Conservation (phyloP, 352 stramenopile species). For the Phytophthora hybrid region DNA sequence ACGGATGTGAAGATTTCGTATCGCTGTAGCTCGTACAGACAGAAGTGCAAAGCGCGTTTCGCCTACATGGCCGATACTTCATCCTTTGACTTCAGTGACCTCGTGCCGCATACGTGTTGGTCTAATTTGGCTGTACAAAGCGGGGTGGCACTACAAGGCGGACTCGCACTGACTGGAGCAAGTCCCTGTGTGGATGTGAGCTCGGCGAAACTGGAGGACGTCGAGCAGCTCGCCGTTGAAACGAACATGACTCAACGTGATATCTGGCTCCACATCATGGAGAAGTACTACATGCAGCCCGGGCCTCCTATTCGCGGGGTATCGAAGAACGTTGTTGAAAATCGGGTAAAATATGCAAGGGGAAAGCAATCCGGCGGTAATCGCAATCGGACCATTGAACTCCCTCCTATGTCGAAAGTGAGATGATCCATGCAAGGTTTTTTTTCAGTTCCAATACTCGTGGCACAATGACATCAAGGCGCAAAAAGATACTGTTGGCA, state of each 20-base stretch:
- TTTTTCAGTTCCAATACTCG: conserved; percentile 16
- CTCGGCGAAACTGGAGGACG: not conserved
- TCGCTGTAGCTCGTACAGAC: conserved; percentile 3
- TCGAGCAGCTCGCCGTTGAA: conserved; percentile 11
- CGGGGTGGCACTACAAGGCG: not conserved
- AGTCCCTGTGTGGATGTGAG: not conserved
- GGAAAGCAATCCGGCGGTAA: conserved; percentile 6
- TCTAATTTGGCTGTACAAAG: not conserved
- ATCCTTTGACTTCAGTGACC: conserved; percentile 4
- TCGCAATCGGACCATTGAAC: not conserved
- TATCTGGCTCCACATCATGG: not conserved
- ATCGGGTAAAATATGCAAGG: not conserved
- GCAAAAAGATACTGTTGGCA: not conserved
- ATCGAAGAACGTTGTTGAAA: conserved; percentile 5
- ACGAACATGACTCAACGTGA: conserved; percentile 1
- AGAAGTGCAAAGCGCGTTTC: conserved; percentile 1
- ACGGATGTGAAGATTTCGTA: conserved; percentile 2
- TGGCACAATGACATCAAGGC: conserved; percentile 12
- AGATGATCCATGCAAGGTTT: not conserved
- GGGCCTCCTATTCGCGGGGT: conserved; percentile 6
- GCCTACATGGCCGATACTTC: not conserved
- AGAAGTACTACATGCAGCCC: conserved; percentile 8
- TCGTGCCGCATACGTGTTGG: not conserved
- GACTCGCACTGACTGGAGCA: too few species aligned
- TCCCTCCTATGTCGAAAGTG: conserved; percentile 5